Evolutionary conservation across 148 eudicot species (phyloP), one percentile per base, ranked within the genome.

Genomic region (Camellia granthamiana): DNA sequence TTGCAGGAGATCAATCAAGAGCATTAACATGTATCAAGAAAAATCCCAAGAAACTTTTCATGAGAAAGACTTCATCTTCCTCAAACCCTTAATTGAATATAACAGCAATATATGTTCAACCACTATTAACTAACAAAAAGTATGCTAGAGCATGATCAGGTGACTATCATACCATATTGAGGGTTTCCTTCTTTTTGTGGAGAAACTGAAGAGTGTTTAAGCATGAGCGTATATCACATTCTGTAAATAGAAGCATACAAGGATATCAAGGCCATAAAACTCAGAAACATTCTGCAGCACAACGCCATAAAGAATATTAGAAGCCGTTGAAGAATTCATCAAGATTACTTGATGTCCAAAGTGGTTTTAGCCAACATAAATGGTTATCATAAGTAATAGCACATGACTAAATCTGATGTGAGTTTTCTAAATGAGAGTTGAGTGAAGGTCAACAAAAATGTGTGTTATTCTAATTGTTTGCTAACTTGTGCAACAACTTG

Each of bases 161-260:
- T 78, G 8, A 78, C 67, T 56, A 63, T 10, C 85, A 78, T 85
- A 97, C 99, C 95, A 89, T 82, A 77, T 97, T 90, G 66, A 97
- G 95, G 69, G 30, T 23, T 23, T 23, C 30, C 30, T 23, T 23
- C 30, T 91, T 97, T 90, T 89, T 97, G 89, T 91, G 84, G 61
- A 97, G 93, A 90, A 97, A 97, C 84, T 97, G 99, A 80, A 97
- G 95, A 46, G 99, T 94, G 88, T 97, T 94, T 85, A 97, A 86
- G 86, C 99, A 97, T 61, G 97, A 89, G 30, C 98, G 91, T 77
- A 97, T 89, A 85, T 97, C 99, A 83, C 99, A 94, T 79, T 91
- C 99, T 97, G 86, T 6, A 61, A 72, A 74, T 15, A 79, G 75
- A 68, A 2, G 55, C 68, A 72, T 41, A 79, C 52, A 18, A 67